phyloP scores from a whole-genome alignment of 371 early-diverging fungal species.

The Mortierella sp. region DNA sequence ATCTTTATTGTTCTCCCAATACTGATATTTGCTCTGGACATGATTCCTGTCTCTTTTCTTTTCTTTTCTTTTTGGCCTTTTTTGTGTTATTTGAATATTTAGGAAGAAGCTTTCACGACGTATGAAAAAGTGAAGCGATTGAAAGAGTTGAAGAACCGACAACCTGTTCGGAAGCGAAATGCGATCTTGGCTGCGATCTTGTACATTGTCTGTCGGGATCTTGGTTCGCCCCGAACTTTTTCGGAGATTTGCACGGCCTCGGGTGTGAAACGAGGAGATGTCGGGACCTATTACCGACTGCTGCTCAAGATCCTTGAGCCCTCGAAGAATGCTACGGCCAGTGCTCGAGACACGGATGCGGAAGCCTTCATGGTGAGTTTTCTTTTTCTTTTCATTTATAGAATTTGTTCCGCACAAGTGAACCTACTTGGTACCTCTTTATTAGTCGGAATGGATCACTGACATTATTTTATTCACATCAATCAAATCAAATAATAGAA shows the following conservation, averaged over 20 bases:
- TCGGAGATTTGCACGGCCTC: slow-evolving; percentile 65
- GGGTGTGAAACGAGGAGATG: slow-evolving; percentile 64
- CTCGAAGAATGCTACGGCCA: slow-evolving; percentile 34
- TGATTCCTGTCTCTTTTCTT: neutral
- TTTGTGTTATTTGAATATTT: slow-evolving; percentile 21
- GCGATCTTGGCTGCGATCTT: slow-evolving; percentile 66
- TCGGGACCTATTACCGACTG: slow-evolving; percentile 64
- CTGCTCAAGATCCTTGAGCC: slow-evolving; percentile 61
- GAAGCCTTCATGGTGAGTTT: slow-evolving; percentile 55
- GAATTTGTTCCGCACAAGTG: too few relatives aligned
- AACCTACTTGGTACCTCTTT: too few relatives aligned
- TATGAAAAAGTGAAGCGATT: slow-evolving; percentile 63
- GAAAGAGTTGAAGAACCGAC: slow-evolving; percentile 67
- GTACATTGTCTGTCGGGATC: slow-evolving; percentile 63
- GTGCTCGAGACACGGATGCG: slow-evolving; percentile 51
- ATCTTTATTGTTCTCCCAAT: slow-evolving; percentile 35
- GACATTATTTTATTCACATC: neutral
- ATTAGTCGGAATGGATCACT: too few relatives aligned
- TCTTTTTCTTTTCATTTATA: neutral
- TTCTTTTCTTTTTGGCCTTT: too few relatives aligned
- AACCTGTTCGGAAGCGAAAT: slow-evolving; percentile 65
- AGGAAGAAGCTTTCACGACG: slow-evolving; percentile 58
- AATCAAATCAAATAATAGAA: slow-evolving; percentile 26
- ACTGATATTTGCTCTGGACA: too few relatives aligned
- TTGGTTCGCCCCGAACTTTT: slow-evolving; percentile 64